Base-by-base conservation (phyloP, 2,329 filamentous ascomycete species). In the Scedosporium minutisporum region DNA sequence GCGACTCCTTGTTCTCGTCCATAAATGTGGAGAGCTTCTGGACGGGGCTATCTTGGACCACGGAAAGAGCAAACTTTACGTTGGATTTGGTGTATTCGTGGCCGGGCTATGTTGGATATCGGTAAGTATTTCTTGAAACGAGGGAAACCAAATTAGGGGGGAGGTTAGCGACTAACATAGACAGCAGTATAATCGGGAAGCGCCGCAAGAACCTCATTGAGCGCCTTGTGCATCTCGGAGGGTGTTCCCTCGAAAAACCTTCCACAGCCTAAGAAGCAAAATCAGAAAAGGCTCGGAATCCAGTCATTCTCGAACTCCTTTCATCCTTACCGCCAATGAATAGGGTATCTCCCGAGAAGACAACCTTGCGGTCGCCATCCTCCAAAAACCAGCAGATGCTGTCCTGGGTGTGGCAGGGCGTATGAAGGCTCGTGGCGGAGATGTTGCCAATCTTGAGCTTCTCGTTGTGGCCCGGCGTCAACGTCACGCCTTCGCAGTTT, bases 1-100 rank as follows among this genome's bases (percentile, higher is more conserved):
- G 93, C 1, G 95, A 97, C 77, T 97, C 84, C 76, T 87, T 80
- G 75, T 97, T 93, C 64, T 83, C 80, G 62, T 90, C 85, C 1
- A 91, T 89, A 73, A 91, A 97, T 0, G 82, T 80, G 67, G 90
- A 80, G 38, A 99, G 80, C 68, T 87, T 89, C 79, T 89, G 87
- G 65, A 97, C 85, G 0, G 90, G 81, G 58, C 90, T 87, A 51
- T 84, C 89, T 69, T 90, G 86, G 63, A 88, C 78, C 16, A 97
- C 88, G 2, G 87, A 88, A 64, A 89, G 77, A 58, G 86, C 87
- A 71, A 99, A 99, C 73, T 91, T 91, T 70, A 95, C 91, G 71
- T 99, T 99, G 60, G 88, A 84, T 76, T 95, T 96, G n/a, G 95
- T 99, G 77, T 99, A 99, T 75, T 97, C 95, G 70, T 99, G 95